Evolutionary conservation across 2,329 filamentous ascomycete species (phyloP).

Genomic region (Penicillium sp.): DNA sequence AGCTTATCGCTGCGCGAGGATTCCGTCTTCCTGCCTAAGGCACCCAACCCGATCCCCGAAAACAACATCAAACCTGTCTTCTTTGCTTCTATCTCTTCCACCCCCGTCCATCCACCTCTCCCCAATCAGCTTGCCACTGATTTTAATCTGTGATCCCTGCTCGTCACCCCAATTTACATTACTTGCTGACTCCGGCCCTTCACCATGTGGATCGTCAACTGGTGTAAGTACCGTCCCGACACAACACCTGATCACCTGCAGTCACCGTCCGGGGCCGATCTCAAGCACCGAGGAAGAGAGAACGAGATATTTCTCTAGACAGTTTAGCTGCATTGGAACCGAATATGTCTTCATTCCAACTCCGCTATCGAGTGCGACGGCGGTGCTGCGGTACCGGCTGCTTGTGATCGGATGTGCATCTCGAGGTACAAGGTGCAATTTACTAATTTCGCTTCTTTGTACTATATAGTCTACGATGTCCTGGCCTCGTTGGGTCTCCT

Average conservation of each 20-base stretch:
- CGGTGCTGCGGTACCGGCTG: slow-evolving; percentile 15
- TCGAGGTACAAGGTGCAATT: not conserved
- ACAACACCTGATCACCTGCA: slow-evolving; percentile 7
- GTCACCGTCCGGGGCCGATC: not conserved
- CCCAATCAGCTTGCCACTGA: slow-evolving; percentile 6
- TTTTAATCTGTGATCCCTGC: slow-evolving; percentile 13
- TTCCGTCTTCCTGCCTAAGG: slow-evolving; percentile 22
- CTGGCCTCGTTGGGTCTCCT: slow-evolving; percentile 82
- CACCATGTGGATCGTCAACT: slow-evolving; percentile 89
- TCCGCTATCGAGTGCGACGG: not conserved
- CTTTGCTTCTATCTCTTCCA: slow-evolving; percentile 28
- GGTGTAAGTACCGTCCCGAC: slow-evolving; percentile 64
- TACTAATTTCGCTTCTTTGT: slow-evolving; percentile 13
- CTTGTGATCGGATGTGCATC: slow-evolving; percentile 9
- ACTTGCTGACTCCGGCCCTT: slow-evolving; percentile 8
- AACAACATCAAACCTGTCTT: slow-evolving; percentile 36
- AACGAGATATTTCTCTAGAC: not conserved
- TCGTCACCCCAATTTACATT: slow-evolving; percentile 3
- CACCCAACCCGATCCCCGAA: slow-evolving; percentile 22
- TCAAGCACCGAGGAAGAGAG: not conserved
- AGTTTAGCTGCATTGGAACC: not conserved
- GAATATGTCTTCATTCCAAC: not conserved
- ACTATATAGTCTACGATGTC: slow-evolving; percentile 75
- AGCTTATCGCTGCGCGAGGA: slow-evolving; percentile 5
- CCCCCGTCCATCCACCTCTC: slow-evolving; percentile 18